These are phyloP conservation scores for Diaporthe sp. DNA, from an alignment of 2,329 filamentous ascomycete species.

Conservation along the genomic window DNA sequence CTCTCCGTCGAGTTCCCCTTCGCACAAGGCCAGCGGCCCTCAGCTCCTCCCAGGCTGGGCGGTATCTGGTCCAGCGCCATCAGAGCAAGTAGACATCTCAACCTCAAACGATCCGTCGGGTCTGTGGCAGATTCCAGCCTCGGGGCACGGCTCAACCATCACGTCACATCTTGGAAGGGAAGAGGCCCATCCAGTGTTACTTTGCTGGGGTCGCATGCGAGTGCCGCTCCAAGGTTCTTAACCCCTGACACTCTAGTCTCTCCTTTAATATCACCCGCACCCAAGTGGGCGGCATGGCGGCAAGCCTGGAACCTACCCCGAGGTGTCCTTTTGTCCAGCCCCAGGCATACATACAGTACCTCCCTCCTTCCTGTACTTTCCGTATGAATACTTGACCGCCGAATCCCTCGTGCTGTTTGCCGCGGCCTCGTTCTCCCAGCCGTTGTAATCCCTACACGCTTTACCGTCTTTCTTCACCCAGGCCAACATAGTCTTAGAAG, in stretches of 20 bases:
- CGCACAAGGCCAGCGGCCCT: background rate
- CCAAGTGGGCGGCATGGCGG: conserved; percentile 42
- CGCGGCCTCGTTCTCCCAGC: conserved; percentile 10
- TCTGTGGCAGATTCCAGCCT: conserved; percentile 21
- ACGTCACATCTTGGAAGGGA: conserved; percentile 26
- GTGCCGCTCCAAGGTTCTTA: conserved; percentile 38
- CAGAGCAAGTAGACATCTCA: background rate
- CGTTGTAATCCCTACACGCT: conserved; percentile 19
- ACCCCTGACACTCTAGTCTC: conserved; percentile 38
- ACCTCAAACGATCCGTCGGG: conserved; percentile 28
- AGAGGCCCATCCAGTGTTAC: conserved; percentile 26
- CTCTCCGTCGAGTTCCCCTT: background rate
- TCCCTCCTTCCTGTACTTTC: conserved; percentile 21
- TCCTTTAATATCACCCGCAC: conserved; percentile 39
- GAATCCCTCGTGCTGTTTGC: conserved; percentile 19
- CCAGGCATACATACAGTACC: conserved; percentile 10
- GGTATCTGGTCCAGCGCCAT: background rate
- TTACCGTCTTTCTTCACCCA: conserved; percentile 11
- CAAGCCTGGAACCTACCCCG: conserved; percentile 35
- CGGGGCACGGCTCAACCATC: conserved; percentile 24
- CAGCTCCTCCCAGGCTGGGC: background rate
- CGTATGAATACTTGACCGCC: conserved; percentile 35
- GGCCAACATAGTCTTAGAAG: background rate
- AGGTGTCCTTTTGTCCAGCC: conserved; percentile 35
- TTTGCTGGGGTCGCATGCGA: conserved; percentile 39